Evolutionary conservation across 148 eudicot genomes (phyloP), one percentile per base, ranked within the genome.

Genomic region (Vaccinium corymbosum): DNA sequence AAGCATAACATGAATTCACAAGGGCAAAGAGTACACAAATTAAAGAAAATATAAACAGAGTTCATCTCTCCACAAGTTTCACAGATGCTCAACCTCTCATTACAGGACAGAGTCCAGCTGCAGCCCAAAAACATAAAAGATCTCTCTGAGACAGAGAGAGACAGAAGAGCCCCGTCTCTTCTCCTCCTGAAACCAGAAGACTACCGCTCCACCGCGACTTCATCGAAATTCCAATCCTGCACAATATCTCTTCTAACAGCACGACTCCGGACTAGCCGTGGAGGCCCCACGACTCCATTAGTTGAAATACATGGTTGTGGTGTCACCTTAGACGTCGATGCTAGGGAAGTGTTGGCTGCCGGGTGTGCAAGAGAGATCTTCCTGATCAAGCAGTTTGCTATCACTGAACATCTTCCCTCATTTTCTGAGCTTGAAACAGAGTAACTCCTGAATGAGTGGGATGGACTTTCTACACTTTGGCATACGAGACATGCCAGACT

Each of bases 371-470:
- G 82, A 29, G 90, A 85, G 20, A 85, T 79, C 83, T 86, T 89
- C 88, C 89, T 85, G 50, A 82, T 86, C 85, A 94, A 88, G 91
- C 98, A 95, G 85, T 85, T 90, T 51, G 94, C 91, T 50, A 95
- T 89, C 9, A 91, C 86, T 8, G 96, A 88, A 81, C 98, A 95
- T 89, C 94, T 91, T 52, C 95, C 95, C 81, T 93, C 98, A 14
- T 89, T 94, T 85, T 95, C 98, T 9, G 98, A 93, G 83, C 98
- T 95, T n/a, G 98, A 95, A 22, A 91, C 89, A 0, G 98, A 95
- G 91, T 93, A 93, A 82, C 98, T 95, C 88, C 98, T 87, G 81
- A 93, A 93, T 52, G 98, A 95, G 82, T 88, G 91, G 46, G 98
- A 94, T 2, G 98, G 98, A 79, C 98, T 95, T 84, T 94, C 94